Percentiles rank a stretch among this genome's conserved stretches.
Evolutionary conservation across 352 stramenopile genomes (phyloP).

Genomic region (Phytophthora citricola): DNA sequence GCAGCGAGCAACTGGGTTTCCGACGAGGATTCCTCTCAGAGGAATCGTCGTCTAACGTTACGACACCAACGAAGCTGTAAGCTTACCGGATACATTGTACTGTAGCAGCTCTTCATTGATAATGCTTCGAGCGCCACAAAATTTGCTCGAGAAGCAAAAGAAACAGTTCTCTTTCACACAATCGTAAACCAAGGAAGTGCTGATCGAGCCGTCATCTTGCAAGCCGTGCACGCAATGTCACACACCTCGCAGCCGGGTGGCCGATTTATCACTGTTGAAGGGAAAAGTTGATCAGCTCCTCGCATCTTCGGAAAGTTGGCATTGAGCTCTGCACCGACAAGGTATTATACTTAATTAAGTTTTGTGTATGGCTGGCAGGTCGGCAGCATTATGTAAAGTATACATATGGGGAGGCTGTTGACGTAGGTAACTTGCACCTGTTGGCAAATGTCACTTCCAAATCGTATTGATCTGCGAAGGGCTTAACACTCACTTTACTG

Average conservation of each 20-base stretch:
- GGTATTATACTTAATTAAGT: too few relatives aligned
- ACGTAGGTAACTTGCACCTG: neutral
- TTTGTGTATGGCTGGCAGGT: neutral
- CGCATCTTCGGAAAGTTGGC: too few relatives aligned
- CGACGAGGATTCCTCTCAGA: too few relatives aligned
- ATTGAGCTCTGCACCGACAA: too few relatives aligned
- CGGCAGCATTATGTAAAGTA: neutral
- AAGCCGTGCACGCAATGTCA: constrained; percentile 1
- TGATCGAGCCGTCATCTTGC: constrained; percentile 6
- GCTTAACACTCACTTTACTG: constrained; percentile 8
- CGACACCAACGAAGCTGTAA: neutral
- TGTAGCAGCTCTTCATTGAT: too few relatives aligned
- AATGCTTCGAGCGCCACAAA: neutral
- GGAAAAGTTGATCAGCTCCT: neutral
- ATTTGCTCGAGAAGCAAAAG: neutral
- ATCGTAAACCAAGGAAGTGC: constrained; percentile 2
- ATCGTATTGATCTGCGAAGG: neutral
- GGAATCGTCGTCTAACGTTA: too few relatives aligned
- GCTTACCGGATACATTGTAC: too few relatives aligned
- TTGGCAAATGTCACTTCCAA: neutral
- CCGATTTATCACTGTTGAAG: neutral
- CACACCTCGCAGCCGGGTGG: constrained; percentile 2
- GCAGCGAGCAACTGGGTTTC: too few relatives aligned
- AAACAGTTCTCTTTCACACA: constrained; percentile 3
- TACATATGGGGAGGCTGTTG: neutral